phyloP scores from a whole-genome alignment of 2,329 filamentous ascomycete species.

The Aureobasidium mangrovei region DNA sequence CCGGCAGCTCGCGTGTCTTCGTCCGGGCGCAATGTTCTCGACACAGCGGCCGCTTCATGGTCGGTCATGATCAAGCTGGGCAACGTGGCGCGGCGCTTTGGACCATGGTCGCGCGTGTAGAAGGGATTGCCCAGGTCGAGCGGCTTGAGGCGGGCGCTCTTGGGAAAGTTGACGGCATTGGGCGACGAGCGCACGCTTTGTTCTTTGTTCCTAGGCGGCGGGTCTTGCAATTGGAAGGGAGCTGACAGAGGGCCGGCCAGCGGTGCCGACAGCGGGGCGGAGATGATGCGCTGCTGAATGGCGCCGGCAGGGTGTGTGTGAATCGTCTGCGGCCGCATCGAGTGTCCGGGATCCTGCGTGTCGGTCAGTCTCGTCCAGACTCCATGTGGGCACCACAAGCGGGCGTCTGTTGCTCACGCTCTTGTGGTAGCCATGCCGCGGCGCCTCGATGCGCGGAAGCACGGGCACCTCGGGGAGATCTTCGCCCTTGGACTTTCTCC shows the following conservation, averaged over 20 bases:
- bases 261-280: not conserved
- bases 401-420: slow-evolving; percentile 18
- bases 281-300: slow-evolving; percentile 12
- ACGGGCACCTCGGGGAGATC: slow-evolving; percentile 10
- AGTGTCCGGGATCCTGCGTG: slow-evolving; percentile 16
- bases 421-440: slow-evolving; percentile 26
- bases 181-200: slow-evolving; percentile 23
- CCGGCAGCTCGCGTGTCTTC: slow-evolving; percentile 10
- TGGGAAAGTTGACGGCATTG: slow-evolving; percentile 30
- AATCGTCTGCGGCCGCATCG: slow-evolving; percentile 11
- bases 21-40: slow-evolving; percentile 9
- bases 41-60: slow-evolving; percentile 19
- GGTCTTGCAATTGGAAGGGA: slow-evolving; percentile 18
- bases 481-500: slow-evolving; percentile 24
- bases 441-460: slow-evolving; percentile 13
- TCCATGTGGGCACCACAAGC: not conserved
- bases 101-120: slow-evolving; percentile 14
- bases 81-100: slow-evolving; percentile 21
- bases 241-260: slow-evolving; percentile 16
- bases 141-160: slow-evolving; percentile 29
- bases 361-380: slow-evolving; percentile 2
- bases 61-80: slow-evolving; percentile 25
- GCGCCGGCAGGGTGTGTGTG: slow-evolving; percentile 1
- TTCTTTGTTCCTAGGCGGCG: not conserved
- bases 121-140: slow-evolving; percentile 28